Evolutionary conservation across 345 rosid species (phyloP).

Genomic region (Gynandropsis gynandra): DNA sequence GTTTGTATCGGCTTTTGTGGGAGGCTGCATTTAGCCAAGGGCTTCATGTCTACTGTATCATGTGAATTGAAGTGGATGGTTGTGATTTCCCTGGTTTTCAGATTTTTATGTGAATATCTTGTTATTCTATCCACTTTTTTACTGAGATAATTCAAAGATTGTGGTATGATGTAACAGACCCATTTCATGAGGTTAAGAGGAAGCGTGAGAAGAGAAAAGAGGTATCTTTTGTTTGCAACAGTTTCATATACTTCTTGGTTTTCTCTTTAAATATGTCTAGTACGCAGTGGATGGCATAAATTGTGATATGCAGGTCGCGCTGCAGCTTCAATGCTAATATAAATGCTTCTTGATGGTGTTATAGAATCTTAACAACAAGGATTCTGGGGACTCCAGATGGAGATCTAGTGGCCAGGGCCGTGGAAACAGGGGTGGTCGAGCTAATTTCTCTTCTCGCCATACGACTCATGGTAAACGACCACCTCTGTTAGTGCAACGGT

Average conservation of each 20-base stretch:
- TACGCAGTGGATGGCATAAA: conserved; percentile 3
- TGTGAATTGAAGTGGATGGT: not conserved
- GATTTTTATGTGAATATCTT: not conserved
- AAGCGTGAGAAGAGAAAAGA: conserved; percentile 78
- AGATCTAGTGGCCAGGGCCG: conserved; percentile 55
- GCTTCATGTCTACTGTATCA: not conserved
- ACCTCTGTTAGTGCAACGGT: not conserved
- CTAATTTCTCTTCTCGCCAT: conserved; percentile 42
- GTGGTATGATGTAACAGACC: conserved; percentile 42
- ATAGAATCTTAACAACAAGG: conserved; percentile 57
- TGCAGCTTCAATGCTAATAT: conserved; percentile 6
- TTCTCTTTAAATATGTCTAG: conserved; percentile 9
- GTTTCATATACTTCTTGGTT: conserved; percentile 11
- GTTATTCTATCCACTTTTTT: conserved; percentile 8
- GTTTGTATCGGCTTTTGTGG: not conserved
- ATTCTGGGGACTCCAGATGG: conserved; percentile 61
- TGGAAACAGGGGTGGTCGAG: conserved; percentile 56
- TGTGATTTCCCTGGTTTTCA: conserved; percentile 4
- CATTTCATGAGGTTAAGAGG: conserved; percentile 83
- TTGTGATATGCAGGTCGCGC: conserved; percentile 11
- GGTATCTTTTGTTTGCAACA: conserved; percentile 33
- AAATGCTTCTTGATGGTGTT: conserved; percentile 11
- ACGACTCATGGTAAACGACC: conserved; percentile 48
- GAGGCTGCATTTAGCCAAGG: not conserved
- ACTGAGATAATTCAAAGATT: conserved; percentile 14